Conservation (phyloP, 139 green algal genomes). For the Gonium pectorale region DNA sequence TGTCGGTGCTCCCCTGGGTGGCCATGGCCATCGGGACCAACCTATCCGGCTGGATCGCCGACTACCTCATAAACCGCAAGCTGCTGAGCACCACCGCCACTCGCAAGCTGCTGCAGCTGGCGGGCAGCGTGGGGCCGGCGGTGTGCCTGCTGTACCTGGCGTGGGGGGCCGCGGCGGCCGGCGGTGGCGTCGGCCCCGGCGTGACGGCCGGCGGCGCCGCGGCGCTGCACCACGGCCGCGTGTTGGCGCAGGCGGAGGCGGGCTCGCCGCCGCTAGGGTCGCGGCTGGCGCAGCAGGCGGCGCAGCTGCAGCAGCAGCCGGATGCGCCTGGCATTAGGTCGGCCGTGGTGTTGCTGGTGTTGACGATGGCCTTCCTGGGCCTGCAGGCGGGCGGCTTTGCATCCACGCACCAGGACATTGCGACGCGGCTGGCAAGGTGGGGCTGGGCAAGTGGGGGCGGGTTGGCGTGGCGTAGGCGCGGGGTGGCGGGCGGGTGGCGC, state of each 20-base stretch:
- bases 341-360: conserved; percentile 66
- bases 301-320: conserved; percentile 32
- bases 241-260: too few species aligned
- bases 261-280: not conserved
- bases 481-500: too few species aligned
- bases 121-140: conserved; percentile 67
- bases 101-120: conserved; percentile 79
- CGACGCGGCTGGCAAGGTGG: conserved; percentile 62
- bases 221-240: not conserved
- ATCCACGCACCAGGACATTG: conserved; percentile 88
- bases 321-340: too few species aligned
- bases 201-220: not conserved
- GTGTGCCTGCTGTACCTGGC: conserved; percentile 75
- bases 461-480: too few species aligned
- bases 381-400: conserved; percentile 77
- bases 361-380: conserved; percentile 67
- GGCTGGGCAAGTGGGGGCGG: too few species aligned
- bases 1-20: conserved; percentile 78
- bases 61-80: conserved; percentile 78
- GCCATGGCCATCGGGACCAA: conserved; percentile 75
- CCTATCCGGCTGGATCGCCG: conserved; percentile 72
- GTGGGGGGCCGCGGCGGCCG: not conserved
- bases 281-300: not conserved
- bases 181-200: not conserved
- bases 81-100: conserved; percentile 68